Evolutionary conservation across 345 rosid species (phyloP).

Genomic region (Gossypium sturtianum): DNA sequence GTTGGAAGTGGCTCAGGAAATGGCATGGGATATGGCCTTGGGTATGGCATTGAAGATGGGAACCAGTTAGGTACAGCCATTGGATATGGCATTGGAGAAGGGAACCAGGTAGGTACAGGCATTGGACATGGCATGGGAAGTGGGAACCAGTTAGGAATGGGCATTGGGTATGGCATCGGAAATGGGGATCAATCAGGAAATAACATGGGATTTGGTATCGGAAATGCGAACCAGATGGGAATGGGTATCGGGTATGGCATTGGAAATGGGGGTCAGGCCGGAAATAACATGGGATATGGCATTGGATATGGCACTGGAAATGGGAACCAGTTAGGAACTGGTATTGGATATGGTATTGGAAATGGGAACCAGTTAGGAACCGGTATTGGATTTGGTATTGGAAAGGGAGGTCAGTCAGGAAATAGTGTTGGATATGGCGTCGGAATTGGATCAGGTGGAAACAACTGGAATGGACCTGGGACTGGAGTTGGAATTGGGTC

Average conservation of each 20-base stretch:
- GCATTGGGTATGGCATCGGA: neutral
- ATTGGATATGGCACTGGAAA: neutral
- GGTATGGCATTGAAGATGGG: neutral
- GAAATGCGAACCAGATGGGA: neutral
- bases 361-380: neutral
- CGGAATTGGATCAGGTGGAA: neutral
- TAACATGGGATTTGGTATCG: neutral
- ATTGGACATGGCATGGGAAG: conserved; percentile 1
- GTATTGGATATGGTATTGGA: neutral
- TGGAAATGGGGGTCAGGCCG: neutral
- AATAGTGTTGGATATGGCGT: neutral
- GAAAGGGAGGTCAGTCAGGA: neutral
- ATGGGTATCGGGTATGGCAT: neutral
- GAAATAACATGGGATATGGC: neutral
- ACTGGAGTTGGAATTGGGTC: neutral
- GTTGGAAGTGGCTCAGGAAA: conserved; percentile 20
- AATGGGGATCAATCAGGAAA: neutral
- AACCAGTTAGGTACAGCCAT: conserved; percentile 7
- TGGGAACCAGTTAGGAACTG: neutral
- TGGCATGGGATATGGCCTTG: conserved; percentile 20
- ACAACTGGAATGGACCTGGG: neutral
- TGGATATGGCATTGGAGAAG: neutral
- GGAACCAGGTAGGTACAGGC: neutral
- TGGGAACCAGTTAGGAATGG: neutral
- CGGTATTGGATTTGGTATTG: neutral